Conservation (phyloP, 164 flowering plant species). For the Vitis riparia region DNA sequence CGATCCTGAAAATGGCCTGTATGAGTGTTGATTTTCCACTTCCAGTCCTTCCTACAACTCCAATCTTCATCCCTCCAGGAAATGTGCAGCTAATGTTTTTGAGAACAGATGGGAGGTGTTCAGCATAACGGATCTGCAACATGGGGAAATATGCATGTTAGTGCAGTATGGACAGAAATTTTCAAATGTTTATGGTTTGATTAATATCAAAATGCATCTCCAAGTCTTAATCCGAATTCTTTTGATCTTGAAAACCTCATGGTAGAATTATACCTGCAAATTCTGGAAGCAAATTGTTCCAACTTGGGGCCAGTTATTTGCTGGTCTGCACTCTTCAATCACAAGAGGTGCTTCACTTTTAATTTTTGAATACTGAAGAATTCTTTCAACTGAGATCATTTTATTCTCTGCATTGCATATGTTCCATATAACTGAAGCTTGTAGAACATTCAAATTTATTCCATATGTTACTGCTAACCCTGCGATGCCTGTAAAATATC, state of each 20-base stretch:
- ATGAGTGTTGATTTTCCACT: slow-evolving; percentile 79
- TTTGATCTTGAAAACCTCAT: neutral
- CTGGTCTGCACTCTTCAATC: slow-evolving; percentile 66
- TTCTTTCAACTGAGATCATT: slow-evolving; percentile 95
- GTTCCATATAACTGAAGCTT: slow-evolving; percentile 93
- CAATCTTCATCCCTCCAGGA: slow-evolving; percentile 63
- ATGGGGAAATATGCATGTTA: neutral
- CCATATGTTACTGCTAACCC: slow-evolving; percentile 98
- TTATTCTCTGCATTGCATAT: slow-evolving; percentile 95
- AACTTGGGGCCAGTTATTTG: slow-evolving; percentile 70
- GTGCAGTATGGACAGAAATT: neutral
- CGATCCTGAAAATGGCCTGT: slow-evolving; percentile 78
- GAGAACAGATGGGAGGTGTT: slow-evolving; percentile 62
- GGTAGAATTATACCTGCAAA: slow-evolving; percentile 51
- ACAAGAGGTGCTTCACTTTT: slow-evolving; percentile 80
- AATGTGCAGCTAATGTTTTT: slow-evolving; percentile 61
- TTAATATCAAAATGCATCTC: neutral
- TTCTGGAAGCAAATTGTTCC: slow-evolving; percentile 76
- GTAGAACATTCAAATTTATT: slow-evolving; percentile 75
- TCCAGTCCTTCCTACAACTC: slow-evolving; percentile 77
- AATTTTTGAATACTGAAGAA: slow-evolving; percentile 80
- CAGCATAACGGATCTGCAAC: slow-evolving; percentile 68
- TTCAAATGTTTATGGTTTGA: neutral
- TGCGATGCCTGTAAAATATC: slow-evolving; percentile 69
- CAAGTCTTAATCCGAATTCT: neutral